Base-by-base conservation (phyloP, 768 basidiomycete genomes). In the Tricholomella constricta region DNA sequence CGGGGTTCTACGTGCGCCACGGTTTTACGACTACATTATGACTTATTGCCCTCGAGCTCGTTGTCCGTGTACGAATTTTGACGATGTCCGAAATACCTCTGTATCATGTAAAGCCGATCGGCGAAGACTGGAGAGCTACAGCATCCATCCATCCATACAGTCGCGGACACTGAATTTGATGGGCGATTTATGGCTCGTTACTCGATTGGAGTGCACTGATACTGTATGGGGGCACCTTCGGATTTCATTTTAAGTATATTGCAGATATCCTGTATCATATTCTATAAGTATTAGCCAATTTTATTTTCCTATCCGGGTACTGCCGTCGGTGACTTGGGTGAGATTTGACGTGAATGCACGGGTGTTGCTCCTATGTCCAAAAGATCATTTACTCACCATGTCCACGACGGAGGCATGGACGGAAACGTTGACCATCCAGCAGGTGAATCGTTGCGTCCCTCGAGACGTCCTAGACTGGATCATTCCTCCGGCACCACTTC, bases 321-420 rank as follows among this genome's bases (percentile, higher is more conserved):
- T n/a, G n/a, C n/a, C n/a, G n/a, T n/a, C n/a, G n/a, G n/a, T n/a
- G n/a, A n/a, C n/a, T n/a, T n/a, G n/a, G n/a, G n/a, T n/a, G n/a
- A n/a, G n/a, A n/a, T n/a, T n/a, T n/a, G n/a, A n/a, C n/a, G n/a
- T n/a, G n/a, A n/a, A n/a, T n/a, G n/a, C n/a, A n/a, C n/a, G n/a
- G n/a, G n/a, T 23, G 11, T 34, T 29, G 19, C 10, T 11, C n/a
- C 9, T 22, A 61, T 59, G 48, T 55, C 57, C 10, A 60, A 59
- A 48, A 51, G 60, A 48, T 48, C 49, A n/a, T 48, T 63, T 31
- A 53, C 62, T 14, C 52, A 61, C 14, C 40, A 52, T 14, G 50
- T 51, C 20, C 53, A 51, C 19, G 58, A 58, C 25, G 32, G 41
- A 27, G 15, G 20, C 8, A 34, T 29, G 9, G 51, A 51, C 14